These are phyloP conservation scores for Lasiodiplodia hormozganensis DNA, from an alignment of 2,329 filamentous ascomycete species.

Conservation along the genomic window DNA sequence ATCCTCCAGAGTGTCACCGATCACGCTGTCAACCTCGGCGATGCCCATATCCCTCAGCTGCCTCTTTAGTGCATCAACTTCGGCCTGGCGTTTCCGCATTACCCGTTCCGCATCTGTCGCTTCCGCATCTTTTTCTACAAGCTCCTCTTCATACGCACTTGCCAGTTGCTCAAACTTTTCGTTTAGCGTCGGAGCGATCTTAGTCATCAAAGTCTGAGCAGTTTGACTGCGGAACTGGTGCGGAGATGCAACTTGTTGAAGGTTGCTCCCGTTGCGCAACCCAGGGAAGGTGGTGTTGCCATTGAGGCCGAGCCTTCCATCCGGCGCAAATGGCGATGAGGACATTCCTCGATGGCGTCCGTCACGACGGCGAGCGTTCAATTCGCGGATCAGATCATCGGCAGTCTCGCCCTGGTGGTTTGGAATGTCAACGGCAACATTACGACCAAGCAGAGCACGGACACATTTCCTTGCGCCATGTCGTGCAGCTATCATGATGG, in stretches of 20 bases:
- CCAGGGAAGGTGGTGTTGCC: constrained; percentile 34
- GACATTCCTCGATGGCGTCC: constrained; percentile 70
- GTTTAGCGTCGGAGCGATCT: constrained; percentile 65
- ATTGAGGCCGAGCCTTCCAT: constrained; percentile 37
- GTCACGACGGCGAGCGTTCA: constrained; percentile 73
- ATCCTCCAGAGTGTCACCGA: constrained; percentile 53
- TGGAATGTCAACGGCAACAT: constrained; percentile 80
- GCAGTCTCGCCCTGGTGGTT: constrained; percentile 85
- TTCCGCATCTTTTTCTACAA: constrained; percentile 71
- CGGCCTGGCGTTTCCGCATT: constrained; percentile 67
- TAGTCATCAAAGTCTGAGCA: constrained; percentile 66
- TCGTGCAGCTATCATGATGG: constrained; percentile 83
- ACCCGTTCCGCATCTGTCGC: constrained; percentile 55
- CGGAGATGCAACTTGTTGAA: constrained; percentile 11
- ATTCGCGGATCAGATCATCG: constrained; percentile 78
- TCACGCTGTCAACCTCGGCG: constrained; percentile 52
- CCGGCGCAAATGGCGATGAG: constrained; percentile 65
- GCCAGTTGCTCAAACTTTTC: constrained; percentile 54
- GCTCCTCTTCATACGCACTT: constrained; percentile 72
- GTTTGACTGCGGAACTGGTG: constrained; percentile 52
- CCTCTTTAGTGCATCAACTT: constrained; percentile 67
- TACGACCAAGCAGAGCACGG: constrained; percentile 72
- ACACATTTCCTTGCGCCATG: constrained; percentile 83
- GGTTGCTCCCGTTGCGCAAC: constrained; percentile 7
- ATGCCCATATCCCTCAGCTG: constrained; percentile 59